Evolutionary conservation across 1,284 basidiomycete species (phyloP).

Genomic region (Ustilago vetiveriae): DNA sequence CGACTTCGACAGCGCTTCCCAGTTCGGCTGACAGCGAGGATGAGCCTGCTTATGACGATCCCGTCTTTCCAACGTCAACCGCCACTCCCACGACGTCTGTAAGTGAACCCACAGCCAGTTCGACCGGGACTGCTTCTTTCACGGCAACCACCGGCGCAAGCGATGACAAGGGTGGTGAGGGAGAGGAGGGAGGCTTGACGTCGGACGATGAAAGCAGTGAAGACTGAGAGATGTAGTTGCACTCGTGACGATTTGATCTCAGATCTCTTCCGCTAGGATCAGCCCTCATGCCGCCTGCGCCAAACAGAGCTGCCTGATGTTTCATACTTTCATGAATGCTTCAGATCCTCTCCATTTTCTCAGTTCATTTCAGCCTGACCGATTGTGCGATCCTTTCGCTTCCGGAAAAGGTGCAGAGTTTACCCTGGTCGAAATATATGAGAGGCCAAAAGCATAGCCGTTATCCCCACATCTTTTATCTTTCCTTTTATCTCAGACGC

Average conservation of each 20-base stretch:
- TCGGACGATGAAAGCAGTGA: neutral
- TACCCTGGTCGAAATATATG: no score
- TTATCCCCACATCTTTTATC: neutral
- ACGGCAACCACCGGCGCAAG: neutral
- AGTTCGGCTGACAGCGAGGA: neutral
- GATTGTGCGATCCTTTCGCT: no score
- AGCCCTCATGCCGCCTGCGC: no score
- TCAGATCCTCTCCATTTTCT: no score
- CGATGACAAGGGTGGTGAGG: neutral
- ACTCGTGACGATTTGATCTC: no score
- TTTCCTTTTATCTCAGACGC: neutral
- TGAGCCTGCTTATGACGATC: constrained; percentile 14
- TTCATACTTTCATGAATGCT: no score
- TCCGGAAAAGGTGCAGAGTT: no score
- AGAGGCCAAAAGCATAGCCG: neutral
- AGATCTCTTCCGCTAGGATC: no score
- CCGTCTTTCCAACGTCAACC: constrained; percentile 8
- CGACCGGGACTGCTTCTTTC: neutral
- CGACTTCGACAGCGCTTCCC: neutral
- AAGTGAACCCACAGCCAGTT: neutral
- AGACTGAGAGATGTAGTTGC: no score
- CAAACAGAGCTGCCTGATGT: no score
- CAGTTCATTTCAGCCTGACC: no score
- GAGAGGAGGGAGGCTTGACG: neutral
- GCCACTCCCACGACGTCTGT: neutral